These are phyloP conservation scores for Stevia rebaudiana DNA, from an alignment of 140 eudicot species.

Conservation along the genomic window DNA sequence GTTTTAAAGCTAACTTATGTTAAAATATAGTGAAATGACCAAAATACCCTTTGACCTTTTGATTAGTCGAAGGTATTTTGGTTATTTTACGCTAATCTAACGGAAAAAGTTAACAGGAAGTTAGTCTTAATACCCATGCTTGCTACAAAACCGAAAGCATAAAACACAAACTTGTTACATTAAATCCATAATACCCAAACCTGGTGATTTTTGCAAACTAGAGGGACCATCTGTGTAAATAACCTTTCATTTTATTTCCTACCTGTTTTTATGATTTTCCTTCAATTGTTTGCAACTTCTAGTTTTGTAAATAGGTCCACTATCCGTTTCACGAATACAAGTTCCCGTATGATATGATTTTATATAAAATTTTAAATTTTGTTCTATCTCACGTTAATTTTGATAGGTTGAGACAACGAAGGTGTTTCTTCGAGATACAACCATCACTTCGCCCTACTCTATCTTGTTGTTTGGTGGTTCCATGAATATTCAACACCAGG, in stretches of 20 bases:
- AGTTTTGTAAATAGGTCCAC: background rate
- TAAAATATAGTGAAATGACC: too few relatives aligned
- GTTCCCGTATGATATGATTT: background rate
- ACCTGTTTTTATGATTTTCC: background rate
- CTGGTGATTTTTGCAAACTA: too few relatives aligned
- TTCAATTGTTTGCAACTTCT: background rate
- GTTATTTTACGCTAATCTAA: too few relatives aligned
- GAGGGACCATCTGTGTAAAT: too few relatives aligned
- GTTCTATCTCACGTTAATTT: constrained; percentile 4
- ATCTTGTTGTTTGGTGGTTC: constrained; percentile 93
- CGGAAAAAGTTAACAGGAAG: too few relatives aligned
- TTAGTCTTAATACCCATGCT: too few relatives aligned
- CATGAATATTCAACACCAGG: constrained; percentile 91
- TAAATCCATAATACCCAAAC: too few relatives aligned
- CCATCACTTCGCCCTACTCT: constrained; percentile 83
- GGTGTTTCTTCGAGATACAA: constrained; percentile 87
- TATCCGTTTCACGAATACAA: background rate
- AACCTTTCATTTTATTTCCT: background rate
- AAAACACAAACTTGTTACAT: too few relatives aligned
- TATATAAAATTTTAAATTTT: background rate
- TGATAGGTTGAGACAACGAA: constrained; percentile 84
- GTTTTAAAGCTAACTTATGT: too few relatives aligned
- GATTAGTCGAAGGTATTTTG: too few relatives aligned
- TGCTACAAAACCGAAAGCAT: too few relatives aligned
- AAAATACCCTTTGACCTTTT: too few relatives aligned